Evolutionary conservation across 768 basidiomycete species (phyloP).

Genomic region (Rhodotorula toruloides): DNA sequence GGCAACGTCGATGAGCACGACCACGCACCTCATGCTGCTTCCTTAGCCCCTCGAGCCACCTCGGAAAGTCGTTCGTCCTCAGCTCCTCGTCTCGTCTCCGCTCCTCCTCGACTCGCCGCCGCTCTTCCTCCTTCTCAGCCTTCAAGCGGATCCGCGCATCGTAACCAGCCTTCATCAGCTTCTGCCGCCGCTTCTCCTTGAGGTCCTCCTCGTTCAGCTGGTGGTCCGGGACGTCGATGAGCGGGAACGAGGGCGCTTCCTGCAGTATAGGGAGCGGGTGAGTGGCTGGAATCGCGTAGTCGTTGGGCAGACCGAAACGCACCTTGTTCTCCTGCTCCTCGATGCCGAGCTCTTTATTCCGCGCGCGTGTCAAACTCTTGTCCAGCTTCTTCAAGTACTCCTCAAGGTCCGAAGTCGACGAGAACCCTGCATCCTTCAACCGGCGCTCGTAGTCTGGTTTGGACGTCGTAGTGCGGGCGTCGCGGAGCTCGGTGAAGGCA

Average conservation of each 20-base stretch:
- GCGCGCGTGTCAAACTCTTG: constrained; percentile 63
- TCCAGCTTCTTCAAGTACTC: constrained; percentile 83
- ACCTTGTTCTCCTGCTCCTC: constrained; percentile 54
- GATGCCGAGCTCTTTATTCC: constrained; percentile 72
- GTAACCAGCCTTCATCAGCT: constrained; percentile 83
- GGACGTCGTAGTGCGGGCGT: constrained; percentile 56
- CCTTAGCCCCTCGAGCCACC: constrained; percentile 69
- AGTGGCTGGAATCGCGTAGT: too few relatives aligned
- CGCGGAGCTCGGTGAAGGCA: constrained; percentile 61
- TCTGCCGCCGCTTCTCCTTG: constrained; percentile 92
- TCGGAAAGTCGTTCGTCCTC: constrained; percentile 62
- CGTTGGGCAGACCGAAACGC: constrained; percentile 46
- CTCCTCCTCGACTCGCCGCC: constrained; percentile 53
- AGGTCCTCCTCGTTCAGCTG: constrained; percentile 82
- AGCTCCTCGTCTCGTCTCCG: constrained; percentile 68
- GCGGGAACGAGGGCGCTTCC: constrained; percentile 75
- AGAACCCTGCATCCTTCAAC: constrained; percentile 61
- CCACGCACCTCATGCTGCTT: constrained; percentile 69
- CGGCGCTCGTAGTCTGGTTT: constrained; percentile 60
- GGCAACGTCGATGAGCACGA: too few relatives aligned
- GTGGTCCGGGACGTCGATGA: constrained; percentile 84
- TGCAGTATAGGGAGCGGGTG: constrained; percentile 47
- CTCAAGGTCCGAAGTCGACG: constrained; percentile 55
- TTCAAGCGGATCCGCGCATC: constrained; percentile 79
- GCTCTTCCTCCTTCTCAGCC: constrained; percentile 81